phyloP scores from a whole-genome alignment of 805 yeast species.

The Hanseniaspora pseudoguilliermondii region DNA sequence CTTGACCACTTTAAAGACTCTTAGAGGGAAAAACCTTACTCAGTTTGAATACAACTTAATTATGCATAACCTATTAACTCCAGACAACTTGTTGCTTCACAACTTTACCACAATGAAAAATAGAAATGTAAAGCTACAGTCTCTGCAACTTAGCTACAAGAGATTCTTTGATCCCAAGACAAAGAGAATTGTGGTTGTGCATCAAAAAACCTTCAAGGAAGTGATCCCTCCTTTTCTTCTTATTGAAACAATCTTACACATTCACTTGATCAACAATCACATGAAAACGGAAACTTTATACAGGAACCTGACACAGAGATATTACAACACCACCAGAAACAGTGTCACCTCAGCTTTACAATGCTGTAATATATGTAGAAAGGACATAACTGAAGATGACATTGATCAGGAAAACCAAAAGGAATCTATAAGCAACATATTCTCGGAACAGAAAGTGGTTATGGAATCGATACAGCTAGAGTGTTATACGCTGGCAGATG shows the following conservation, averaged over 20 bases:
- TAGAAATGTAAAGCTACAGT: background rate
- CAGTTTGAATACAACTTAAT: conserved; percentile 11
- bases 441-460: background rate
- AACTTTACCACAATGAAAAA: conserved; percentile 9
- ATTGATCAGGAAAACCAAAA: conserved; percentile 17
- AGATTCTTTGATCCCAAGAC: conserved; percentile 9
- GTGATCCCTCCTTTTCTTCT: conserved; percentile 23
- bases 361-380: conserved; percentile 19
- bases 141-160: background rate
- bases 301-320: conserved; percentile 16
- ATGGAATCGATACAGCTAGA: background rate
- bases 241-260: conserved; percentile 22
- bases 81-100: conserved; percentile 1
- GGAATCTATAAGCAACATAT: conserved; percentile 11
- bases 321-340: conserved; percentile 22
- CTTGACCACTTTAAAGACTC: background rate
- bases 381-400: conserved; percentile 14
- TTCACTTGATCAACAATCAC: conserved; percentile 26
- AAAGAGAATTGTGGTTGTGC: conserved; percentile 17
- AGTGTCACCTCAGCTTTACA: conserved; percentile 17
- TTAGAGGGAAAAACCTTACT: conserved; percentile 8
- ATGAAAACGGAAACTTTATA: conserved; percentile 16
- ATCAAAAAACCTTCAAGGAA: conserved; percentile 8
- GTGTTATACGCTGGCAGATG: background rate
- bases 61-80: background rate